phyloP scores from a whole-genome alignment of 257 asterid species.

The Gynochthodes officinalis region DNA sequence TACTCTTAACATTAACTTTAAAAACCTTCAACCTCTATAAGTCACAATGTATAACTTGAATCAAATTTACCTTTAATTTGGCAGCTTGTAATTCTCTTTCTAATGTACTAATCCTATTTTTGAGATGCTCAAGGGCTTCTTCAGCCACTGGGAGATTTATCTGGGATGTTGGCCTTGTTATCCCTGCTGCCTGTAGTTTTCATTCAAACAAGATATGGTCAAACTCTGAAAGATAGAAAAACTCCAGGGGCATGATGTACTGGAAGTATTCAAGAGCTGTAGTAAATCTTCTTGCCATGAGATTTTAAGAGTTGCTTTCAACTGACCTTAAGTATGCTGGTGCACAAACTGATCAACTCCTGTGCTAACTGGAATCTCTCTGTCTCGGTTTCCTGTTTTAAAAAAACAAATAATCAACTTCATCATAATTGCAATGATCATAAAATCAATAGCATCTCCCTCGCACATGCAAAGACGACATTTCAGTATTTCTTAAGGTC shows the following conservation, averaged over 20 bases:
- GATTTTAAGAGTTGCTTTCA: slow-evolving; percentile 1
- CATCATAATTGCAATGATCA: not conserved
- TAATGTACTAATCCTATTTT: slow-evolving; percentile 42
- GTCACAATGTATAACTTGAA: not conserved
- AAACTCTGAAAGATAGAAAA: not conserved
- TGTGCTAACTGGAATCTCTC: slow-evolving; percentile 87
- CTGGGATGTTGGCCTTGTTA: slow-evolving; percentile 56
- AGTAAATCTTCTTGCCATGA: not conserved
- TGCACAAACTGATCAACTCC: slow-evolving; percentile 74
- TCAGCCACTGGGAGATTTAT: slow-evolving; percentile 59
- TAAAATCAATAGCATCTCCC: not conserved
- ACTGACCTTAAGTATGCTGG: slow-evolving; percentile 73
- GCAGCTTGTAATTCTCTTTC: slow-evolving; percentile 76
- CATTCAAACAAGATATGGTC: slow-evolving; percentile 11
- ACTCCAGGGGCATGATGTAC: not conserved
- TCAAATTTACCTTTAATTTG: slow-evolving; percentile 64
- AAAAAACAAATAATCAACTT: slow-evolving; percentile 5
- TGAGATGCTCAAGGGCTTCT: slow-evolving; percentile 77
- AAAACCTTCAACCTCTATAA: not conserved
- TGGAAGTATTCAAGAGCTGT: no score
- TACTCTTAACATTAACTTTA: not conserved
- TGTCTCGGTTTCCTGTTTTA: slow-evolving; percentile 78
- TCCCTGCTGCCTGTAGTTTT: slow-evolving; percentile 75
- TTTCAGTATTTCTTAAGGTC: not conserved
- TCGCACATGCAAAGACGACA: not conserved